Percentiles rank a stretch among this genome's conserved stretches.
Evolutionary conservation across 495 filamentous ascomycete species (phyloP).

Genomic region (Annulohypoxylon maeteangense): DNA sequence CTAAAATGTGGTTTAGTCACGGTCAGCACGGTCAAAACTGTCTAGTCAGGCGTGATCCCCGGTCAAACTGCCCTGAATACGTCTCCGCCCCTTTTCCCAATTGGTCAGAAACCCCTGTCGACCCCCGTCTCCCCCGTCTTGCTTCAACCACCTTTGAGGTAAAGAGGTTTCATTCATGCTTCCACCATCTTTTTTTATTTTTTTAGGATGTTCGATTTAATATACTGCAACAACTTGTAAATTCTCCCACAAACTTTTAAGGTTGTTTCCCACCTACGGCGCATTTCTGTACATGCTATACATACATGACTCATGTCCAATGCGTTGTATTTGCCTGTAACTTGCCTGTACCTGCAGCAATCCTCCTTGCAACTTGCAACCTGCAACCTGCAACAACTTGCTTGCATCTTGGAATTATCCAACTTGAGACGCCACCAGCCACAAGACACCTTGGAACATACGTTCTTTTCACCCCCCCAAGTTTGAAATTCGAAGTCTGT

Average conservation of each 20-base stretch:
- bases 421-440: conserved; percentile 37
- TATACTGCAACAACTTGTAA: not conserved
- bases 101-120: conserved; percentile 19
- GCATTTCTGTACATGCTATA: conserved; percentile 22
- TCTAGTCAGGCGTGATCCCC: conserved; percentile 23
- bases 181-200: conserved; percentile 32
- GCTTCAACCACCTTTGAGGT: conserved; percentile 30
- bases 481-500: not conserved
- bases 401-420: not conserved
- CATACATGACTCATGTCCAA: conserved; percentile 4
- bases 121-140: conserved; percentile 12
- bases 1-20: conserved; percentile 13
- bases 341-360: conserved; percentile 28
- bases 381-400: not conserved
- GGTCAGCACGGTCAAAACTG: conserved; percentile 14
- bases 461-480: conserved; percentile 18
- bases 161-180: conserved; percentile 35
- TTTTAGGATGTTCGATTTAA: conserved; percentile 24
- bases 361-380: conserved; percentile 34
- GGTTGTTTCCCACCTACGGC: not conserved
- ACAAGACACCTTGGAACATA: conserved; percentile 25
- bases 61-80: conserved; percentile 15
- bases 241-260: conserved; percentile 17
- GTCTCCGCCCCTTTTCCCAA: conserved; percentile 39
- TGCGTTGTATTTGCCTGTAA: conserved; percentile 5